Base-by-base conservation (phyloP, 208 protist genomes). In the Plasmodiophora brassicae region DNA sequence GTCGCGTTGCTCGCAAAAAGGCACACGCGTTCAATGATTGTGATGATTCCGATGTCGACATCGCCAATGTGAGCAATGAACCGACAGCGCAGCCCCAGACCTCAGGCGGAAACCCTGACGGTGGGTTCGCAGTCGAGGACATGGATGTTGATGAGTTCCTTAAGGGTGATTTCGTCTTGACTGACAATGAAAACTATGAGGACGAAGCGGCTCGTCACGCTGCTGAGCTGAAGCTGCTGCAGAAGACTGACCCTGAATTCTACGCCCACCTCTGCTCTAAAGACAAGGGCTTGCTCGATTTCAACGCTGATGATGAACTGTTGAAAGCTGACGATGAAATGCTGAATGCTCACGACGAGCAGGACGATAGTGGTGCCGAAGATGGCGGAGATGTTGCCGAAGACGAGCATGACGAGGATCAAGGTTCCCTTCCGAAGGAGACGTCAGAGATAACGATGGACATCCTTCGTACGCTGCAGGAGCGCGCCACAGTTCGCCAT, bases 201-300 rank as follows among this genome's bases (percentile, higher is more conserved):
- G 65, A 78, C 41, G 65, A 78, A 78, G n/a, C 41, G 32, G 65
- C 65, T 78, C 14, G 14, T 78, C 65, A 78, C 65, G 65, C 65
- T 38, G n/a, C 5, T 38, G 65, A 78, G 65, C 5, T 78, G 65
- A 78, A 78, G 41, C 10, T 32, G 5, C n/a, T 78, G 65, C 5
- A 5, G 20, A 8, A 32, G 14, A 78, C 65, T 5, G 65, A 78
- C n/a, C 65, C 65, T 8, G 65, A 78, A 38, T 78, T 78, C 65
- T 78, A 38, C 65, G 5, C 10, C 32, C 65, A 78, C n/a, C 65
- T 78, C 10, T 5, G 20, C 14, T n/a, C 65, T 38, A 78, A 78
- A n/a, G 5, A 78, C 14, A 5, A 5, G 14, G 65, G 41, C 20
- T 38, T 78, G 32, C 65, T 78, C 14, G n/a, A 78, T 14, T 78